Conservation (phyloP, 768 basidiomycete species). For the Collybiopsis luxurians region DNA sequence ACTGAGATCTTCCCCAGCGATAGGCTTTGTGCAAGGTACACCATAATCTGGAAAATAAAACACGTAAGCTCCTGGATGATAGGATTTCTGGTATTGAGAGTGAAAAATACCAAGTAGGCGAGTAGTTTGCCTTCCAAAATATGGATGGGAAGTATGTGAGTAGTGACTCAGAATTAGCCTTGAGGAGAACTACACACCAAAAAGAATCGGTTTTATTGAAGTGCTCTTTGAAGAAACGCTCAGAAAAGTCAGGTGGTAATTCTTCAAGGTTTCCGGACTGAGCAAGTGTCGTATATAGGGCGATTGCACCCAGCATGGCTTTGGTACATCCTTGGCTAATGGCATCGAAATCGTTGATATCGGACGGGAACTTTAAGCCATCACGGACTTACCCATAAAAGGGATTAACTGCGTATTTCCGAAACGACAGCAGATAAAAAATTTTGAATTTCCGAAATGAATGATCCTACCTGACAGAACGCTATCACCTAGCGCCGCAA, state of each 20-base stretch:
- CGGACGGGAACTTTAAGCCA: background rate
- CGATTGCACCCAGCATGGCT: constrained; percentile 13
- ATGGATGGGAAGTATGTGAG: no score
- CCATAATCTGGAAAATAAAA: constrained; percentile 10
- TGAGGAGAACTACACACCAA: constrained; percentile 3
- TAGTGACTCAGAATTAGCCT: no score
- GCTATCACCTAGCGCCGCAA: constrained; percentile 16
- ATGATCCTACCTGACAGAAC: background rate
- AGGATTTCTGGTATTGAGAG: background rate
- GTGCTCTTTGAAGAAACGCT: constrained; percentile 10
- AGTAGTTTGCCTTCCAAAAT: background rate
- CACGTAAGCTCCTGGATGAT: no score
- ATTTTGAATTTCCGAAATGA: background rate
- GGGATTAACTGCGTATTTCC: constrained; percentile 11
- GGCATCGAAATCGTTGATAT: background rate
- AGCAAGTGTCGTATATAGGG: constrained; percentile 9
- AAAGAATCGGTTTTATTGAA: constrained; percentile 6
- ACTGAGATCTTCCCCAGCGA: constrained; percentile 9
- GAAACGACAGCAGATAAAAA: background rate
- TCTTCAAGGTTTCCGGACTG: background rate
- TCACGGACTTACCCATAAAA: constrained; percentile 11
- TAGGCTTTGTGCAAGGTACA: constrained; percentile 10
- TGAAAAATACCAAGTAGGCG: background rate
- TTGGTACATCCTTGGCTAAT: constrained; percentile 18
- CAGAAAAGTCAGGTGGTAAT: constrained; percentile 10